These are phyloP conservation scores for Chloris gayana DNA, from an alignment of 176 grass and related monocot genomes.

Conservation along the genomic window DNA sequence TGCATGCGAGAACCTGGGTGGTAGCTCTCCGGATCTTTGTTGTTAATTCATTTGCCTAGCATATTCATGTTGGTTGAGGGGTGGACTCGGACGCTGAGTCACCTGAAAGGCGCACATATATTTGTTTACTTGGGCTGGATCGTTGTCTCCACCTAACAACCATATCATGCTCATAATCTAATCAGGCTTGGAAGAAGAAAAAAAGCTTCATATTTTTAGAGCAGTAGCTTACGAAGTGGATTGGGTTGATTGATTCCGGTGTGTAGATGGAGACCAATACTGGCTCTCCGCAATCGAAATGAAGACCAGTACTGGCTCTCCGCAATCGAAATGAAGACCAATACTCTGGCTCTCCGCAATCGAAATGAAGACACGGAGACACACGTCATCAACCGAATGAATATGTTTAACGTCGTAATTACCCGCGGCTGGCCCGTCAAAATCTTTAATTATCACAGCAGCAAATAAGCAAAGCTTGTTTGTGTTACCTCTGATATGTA, in stretches of 20 bases:
- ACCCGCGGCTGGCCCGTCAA: no score
- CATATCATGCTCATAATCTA: not conserved
- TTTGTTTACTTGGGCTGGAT: not conserved
- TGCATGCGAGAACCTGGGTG: not conserved
- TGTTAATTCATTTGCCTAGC: not conserved
- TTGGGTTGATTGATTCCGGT: not conserved
- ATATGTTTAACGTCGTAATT: no score
- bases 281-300: not conserved
- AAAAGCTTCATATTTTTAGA: not conserved
- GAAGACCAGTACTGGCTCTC: not conserved
- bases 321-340: not conserved
- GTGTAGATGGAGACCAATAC: not conserved
- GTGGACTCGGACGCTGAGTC: not conserved
- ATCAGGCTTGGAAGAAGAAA: not conserved
- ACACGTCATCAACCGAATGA: no score
- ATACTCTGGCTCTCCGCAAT: not conserved
- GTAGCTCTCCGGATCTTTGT: not conserved
- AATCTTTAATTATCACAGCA: no score
- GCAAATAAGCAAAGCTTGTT: no score
- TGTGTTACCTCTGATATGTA: no score
- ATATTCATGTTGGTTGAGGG: constrained; percentile 19
- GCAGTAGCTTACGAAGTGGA: not conserved
- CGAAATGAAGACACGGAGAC: not conserved
- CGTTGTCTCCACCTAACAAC: not conserved
- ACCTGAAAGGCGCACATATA: not conserved